These are phyloP conservation scores for Cryphonectria naterciae DNA, from an alignment of 2,329 filamentous ascomycete species.

Conservation along the genomic window DNA sequence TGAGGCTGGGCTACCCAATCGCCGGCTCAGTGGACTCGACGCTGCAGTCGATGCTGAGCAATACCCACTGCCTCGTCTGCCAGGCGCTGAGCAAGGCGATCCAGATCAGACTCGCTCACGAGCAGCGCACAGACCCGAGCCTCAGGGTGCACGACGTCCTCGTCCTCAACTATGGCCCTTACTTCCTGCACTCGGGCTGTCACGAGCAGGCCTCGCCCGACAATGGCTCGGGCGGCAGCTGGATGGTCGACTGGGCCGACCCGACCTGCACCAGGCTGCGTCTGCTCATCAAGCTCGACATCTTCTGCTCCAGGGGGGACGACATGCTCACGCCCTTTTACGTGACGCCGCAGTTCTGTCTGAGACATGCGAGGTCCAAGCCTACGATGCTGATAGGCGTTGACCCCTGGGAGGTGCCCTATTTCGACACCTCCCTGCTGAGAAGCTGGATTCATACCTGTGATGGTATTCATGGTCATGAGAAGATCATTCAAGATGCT, in stretches of 20 bases:
- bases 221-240: constrained; percentile 3
- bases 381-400: constrained; percentile 6
- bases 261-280: constrained; percentile 11
- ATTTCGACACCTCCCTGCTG: constrained; percentile 5
- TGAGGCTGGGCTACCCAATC: constrained; percentile 11
- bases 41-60: constrained; percentile 4
- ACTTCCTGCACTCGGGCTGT: constrained; percentile 8
- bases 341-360: constrained; percentile 9
- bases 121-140: constrained; percentile 7
- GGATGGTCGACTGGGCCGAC: constrained; percentile 15
- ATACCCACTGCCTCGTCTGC: constrained; percentile 11
- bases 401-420: constrained; percentile 12
- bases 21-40: constrained; percentile 15
- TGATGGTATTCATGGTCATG: constrained; percentile 12
- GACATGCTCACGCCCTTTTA: not conserved
- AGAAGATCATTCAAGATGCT: not conserved
- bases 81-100: constrained; percentile 3
- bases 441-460: constrained; percentile 9
- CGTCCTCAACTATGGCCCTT: constrained; percentile 10
- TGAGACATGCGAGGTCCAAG: constrained; percentile 1
- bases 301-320: constrained; percentile 9
- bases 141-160: constrained; percentile 4
- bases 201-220: constrained; percentile 5
- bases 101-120: constrained; percentile 11
- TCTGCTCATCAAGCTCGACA: constrained; percentile 7